Evolutionary conservation across 2,329 filamentous ascomycete genomes (phyloP), one percentile per base, ranked within the genome.

Genomic region (Beauveria medogensis): DNA sequence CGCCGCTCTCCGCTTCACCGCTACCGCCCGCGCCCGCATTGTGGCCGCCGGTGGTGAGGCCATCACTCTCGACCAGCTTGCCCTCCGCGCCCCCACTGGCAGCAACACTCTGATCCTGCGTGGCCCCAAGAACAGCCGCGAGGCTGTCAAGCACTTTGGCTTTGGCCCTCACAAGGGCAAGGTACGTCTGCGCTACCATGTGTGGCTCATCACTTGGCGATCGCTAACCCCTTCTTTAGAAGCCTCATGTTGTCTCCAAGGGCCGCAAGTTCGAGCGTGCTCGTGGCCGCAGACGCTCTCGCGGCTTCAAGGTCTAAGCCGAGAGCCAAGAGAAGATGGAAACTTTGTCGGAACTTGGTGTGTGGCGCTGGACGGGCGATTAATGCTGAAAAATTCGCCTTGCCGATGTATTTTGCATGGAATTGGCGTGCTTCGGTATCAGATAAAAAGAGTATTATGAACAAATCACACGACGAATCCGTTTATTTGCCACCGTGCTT

Each of bases 211-310:
- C 10, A 44, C 28, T 26, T 46, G 18, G 16, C 37, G 18, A 55
- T 56, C 64, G 65, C 75, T 80, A 67, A 80, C 67, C 53, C 59
- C 48, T 63, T 65, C 46, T 72, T 64, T 69, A 94, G 93, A 97
- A 97, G 87, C 93, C 93, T 71, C 90, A 96, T 72, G 86, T 99
- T 74, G 86, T 91, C 81, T 96, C 91, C 85, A 99, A 99, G 90
- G 95, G 95, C 75, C 90, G 94, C 82, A 99, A 99, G 86, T 99
- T 99, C 85, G 95, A 99, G 89, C 86, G 87, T 75, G 94, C 92
- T 75, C 92, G 94, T 94, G 95, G 94, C 81, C 92, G 94, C 82
- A 95, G 94, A 89, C 85, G 92, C 78, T 97, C 92, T 74, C 87
- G 90, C 75, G 94, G 95, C 86, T 99, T 99, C 92, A 99, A 99